A percentile compares a stretch with the other conserved stretches of the same genome.
phyloP scores from a whole-genome alignment of 305 asterid species.

The Andrographis paniculata region DNA sequence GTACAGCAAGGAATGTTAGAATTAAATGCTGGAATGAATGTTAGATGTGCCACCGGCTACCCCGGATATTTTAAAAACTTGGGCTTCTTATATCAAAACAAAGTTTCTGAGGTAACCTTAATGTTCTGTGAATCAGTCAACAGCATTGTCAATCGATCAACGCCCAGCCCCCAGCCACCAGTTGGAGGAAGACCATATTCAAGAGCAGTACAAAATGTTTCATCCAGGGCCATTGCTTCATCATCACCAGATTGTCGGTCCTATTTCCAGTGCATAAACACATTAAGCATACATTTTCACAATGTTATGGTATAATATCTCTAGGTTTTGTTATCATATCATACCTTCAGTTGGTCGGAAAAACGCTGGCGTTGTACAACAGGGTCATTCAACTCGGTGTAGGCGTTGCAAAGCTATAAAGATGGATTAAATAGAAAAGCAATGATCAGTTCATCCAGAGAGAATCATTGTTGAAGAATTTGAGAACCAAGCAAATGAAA shows the following conservation, averaged over 20 bases:
- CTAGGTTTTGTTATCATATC: too few relatives aligned
- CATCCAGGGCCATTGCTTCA: conserved; percentile 96
- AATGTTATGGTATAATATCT: too few relatives aligned
- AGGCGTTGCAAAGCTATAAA: conserved; percentile 77
- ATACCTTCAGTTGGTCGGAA: conserved; percentile 95
- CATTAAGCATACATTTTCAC: too few relatives aligned
- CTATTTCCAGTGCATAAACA: too few relatives aligned
- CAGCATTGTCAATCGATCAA: conserved; percentile 76
- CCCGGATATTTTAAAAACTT: too few relatives aligned
- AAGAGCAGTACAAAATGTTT: conserved; percentile 74
- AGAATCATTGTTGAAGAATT: too few relatives aligned
- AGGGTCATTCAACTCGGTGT: conserved; percentile 90
- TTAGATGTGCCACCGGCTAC: too few relatives aligned
- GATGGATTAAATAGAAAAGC: conserved; percentile 5
- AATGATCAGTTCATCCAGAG: too few relatives aligned
- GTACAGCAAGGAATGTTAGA: too few relatives aligned
- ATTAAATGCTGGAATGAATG: too few relatives aligned
- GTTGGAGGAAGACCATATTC: conserved; percentile 96
- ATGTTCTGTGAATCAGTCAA: conserved; percentile 91
- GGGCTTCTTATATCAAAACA: too few relatives aligned
- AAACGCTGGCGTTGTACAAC: conserved; percentile 90
- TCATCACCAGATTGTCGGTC: conserved; percentile 96
- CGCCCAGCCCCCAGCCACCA: conserved; percentile 95
- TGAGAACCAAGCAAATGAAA: not conserved
- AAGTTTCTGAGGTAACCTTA: too few relatives aligned